phyloP scores from a whole-genome alignment of 1,284 basidiomycete species.

The Melampsora abietis-canadensis region DNA sequence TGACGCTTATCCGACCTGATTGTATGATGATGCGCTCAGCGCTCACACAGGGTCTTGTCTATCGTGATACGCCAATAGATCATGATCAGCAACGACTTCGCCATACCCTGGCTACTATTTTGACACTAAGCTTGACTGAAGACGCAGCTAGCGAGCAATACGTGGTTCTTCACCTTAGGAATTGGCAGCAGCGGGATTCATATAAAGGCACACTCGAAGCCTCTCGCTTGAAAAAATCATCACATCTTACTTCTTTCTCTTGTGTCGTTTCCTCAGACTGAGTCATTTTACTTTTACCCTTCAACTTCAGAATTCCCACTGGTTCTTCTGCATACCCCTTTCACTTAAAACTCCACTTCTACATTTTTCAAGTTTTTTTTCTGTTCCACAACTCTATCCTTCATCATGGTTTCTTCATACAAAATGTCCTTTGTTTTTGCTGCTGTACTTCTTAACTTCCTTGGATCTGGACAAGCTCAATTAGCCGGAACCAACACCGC shows the following conservation, averaged over 20 bases:
- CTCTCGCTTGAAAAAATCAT: background rate
- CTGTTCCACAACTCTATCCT: background rate
- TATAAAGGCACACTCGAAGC: background rate
- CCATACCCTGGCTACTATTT: background rate
- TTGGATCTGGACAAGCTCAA: background rate
- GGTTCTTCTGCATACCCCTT: background rate
- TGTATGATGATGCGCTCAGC: too few relatives aligned
- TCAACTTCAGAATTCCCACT: background rate
- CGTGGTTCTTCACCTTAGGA: background rate
- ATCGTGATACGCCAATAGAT: background rate
- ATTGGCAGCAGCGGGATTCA: background rate
- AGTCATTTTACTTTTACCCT: background rate
- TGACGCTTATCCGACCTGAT: too few relatives aligned
- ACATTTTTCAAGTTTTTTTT: background rate
- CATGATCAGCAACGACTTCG: background rate
- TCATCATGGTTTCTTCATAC: too few relatives aligned
- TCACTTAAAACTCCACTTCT: background rate
- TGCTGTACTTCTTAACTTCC: too few relatives aligned
- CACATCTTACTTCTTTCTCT: background rate
- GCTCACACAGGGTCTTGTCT: background rate
- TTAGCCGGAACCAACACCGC: constrained; percentile 1
- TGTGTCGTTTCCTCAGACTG: background rate
- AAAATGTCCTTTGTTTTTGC: too few relatives aligned
- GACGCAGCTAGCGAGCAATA: background rate
- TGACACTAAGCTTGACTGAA: background rate